phyloP scores from a whole-genome alignment of 768 basidiomycete species.

The Auriculariales sp. region DNA sequence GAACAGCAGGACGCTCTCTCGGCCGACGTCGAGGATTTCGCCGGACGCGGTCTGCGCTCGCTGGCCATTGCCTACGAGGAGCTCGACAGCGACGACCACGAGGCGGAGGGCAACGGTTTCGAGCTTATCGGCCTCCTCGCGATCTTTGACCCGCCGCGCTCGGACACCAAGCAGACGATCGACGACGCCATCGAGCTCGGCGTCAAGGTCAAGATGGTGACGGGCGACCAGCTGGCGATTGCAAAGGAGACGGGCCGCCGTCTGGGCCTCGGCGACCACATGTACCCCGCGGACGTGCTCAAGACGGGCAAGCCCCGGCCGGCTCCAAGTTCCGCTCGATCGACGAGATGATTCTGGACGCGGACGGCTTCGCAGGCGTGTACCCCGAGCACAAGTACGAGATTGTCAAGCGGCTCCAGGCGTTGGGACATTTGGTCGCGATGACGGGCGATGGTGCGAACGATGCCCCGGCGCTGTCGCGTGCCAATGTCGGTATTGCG shows the following conservation, averaged over 20 bases:
- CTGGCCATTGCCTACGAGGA: slow-evolving; percentile 95
- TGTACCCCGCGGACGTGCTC: slow-evolving; percentile 30
- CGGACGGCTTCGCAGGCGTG: slow-evolving; percentile 37
- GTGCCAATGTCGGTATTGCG: slow-evolving; percentile 22
- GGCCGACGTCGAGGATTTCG: slow-evolving; percentile 92
- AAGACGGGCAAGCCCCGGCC: slow-evolving; percentile 24
- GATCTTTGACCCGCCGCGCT: slow-evolving; percentile 28
- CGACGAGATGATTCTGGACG: slow-evolving; percentile 27
- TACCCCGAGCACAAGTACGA: slow-evolving; percentile 29
- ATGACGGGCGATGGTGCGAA: slow-evolving; percentile 28
- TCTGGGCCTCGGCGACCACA: slow-evolving; percentile 29
- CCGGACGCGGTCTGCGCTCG: slow-evolving; percentile 89
- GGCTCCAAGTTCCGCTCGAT: slow-evolving; percentile 29
- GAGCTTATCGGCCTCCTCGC: not conserved
- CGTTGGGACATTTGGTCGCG: slow-evolving; percentile 25
- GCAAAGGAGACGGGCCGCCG: slow-evolving; percentile 32
- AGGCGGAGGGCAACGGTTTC: slow-evolving; percentile 16
- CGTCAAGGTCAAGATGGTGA: slow-evolving; percentile 35
- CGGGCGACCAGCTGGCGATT: slow-evolving; percentile 35
- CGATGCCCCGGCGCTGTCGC: slow-evolving; percentile 22
- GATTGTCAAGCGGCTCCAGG: slow-evolving; percentile 25
- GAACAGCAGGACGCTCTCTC: slow-evolving; percentile 47
- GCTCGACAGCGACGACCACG: slow-evolving; percentile 58
- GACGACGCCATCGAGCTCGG: slow-evolving; percentile 28
- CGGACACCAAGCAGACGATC: slow-evolving; percentile 29